Evolutionary conservation across 2,329 filamentous ascomycete genomes (phyloP), one percentile per base, ranked within the genome.

Genomic region (Magnaporthiopsis rhizophila): DNA sequence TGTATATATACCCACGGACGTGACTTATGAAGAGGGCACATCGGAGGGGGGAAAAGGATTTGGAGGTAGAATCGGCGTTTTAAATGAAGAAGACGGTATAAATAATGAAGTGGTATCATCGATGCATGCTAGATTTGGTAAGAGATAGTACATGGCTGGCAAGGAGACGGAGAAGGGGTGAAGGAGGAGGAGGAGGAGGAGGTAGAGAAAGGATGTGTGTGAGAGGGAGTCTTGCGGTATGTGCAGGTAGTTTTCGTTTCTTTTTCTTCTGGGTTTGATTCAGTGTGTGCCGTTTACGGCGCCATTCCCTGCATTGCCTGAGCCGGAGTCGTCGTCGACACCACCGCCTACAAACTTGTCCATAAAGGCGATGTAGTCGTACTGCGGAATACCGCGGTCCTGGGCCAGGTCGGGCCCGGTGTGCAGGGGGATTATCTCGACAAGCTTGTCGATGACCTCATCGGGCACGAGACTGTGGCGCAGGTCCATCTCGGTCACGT

Each of bases 291-390:
- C 53, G 34, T 50, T 59, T n/a, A 34, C 24, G 15, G 53, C 36
- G 12, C 62, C 53, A 24, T 45, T 45, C 15, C 15, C 59, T 3
- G 61, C 30, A 21, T 57, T 62, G 9, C 24, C 45, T 18, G 61
- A 36, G 45, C 45, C 15, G n/a, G 45, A 13, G 1, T 62, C 61
- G n/a, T 66, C 65, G 15, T 64, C 65, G 45, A 66, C 65, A 64
- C 73, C 76, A 45, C 79, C 76, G 61, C 75, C 75, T 66, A 92
- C 90, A 77, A 95, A 81, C 73, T 89, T 90, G 76, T 97, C 89
- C 95, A 99, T 99, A 75, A 98, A 99, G 68, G 86, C 88, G 69
- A 98, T 92, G 79, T 99, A 99, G 77, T 99, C 95, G 75, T 89
- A 99, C 77, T 98, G 96, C 53, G 90, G 86, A 72, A 91, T 78